phyloP scores from a whole-genome alignment of 768 basidiomycete genomes.

The Trametes gibbosa region DNA sequence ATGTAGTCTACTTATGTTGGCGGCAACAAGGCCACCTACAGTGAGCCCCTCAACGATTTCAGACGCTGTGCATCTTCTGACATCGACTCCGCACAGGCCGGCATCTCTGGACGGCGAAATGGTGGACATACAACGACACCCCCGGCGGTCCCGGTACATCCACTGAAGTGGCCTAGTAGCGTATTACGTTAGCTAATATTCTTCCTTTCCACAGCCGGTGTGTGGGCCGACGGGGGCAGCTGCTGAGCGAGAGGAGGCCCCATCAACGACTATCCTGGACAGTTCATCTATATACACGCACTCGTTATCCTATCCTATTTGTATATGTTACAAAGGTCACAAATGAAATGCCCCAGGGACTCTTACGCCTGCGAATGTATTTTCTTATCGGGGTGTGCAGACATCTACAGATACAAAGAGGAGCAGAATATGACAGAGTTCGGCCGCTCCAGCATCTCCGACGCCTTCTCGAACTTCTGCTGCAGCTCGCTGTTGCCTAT shows the following conservation, averaged over 20 bases:
- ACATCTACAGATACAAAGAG: slow-evolving; percentile 65
- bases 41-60: slow-evolving; percentile 29
- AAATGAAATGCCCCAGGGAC: slow-evolving; percentile 5
- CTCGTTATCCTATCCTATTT: background rate
- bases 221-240: slow-evolving; percentile 50
- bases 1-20: slow-evolving; percentile 43
- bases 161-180: background rate
- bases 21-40: slow-evolving; percentile 45
- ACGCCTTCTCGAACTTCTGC: slow-evolving; percentile 89
- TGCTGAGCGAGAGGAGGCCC: slow-evolving; percentile 30
- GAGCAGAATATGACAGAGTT: slow-evolving; percentile 94
- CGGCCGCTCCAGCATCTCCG: slow-evolving; percentile 90
- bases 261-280: background rate
- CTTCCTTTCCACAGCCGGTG: slow-evolving; percentile 38
- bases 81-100: slow-evolving; percentile 32
- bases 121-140: slow-evolving; percentile 61
- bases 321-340: background rate
- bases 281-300: background rate
- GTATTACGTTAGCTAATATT: slow-evolving; percentile 1
- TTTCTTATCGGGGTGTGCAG: background rate
- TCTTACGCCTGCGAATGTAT: background rate
- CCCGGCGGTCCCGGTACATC: slow-evolving; percentile 51
- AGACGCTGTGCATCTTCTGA: too few relatives aligned
- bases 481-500: slow-evolving; percentile 94
- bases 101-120: slow-evolving; percentile 58